Evolutionary conservation across 345 rosid genomes (phyloP).

Genomic region (Noccaea bulbosa): DNA sequence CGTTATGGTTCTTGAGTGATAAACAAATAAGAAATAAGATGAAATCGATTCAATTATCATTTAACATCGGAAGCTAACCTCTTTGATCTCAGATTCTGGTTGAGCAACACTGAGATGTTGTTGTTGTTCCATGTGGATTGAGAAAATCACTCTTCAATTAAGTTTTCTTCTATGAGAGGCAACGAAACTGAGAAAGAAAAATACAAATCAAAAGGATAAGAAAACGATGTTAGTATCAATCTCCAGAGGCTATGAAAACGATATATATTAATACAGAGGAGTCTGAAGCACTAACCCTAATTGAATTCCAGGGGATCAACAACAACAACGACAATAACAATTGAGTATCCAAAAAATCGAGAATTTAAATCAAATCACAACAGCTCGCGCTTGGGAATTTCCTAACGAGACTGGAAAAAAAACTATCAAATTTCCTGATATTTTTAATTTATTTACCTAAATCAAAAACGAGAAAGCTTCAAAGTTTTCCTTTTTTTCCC

Average conservation of each 20-base stretch:
- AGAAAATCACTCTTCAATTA: conserved; percentile 27
- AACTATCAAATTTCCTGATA: not conserved
- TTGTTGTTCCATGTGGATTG: conserved; percentile 30
- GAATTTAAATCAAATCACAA: not conserved
- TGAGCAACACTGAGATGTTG: conserved; percentile 19
- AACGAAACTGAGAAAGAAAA: conserved; percentile 28
- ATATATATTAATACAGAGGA: not conserved
- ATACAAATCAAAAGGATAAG: conserved; percentile 17
- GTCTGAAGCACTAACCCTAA: conserved; percentile 9
- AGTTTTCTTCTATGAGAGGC: conserved; percentile 31
- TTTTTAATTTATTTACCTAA: conserved; percentile 17
- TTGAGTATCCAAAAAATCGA: not conserved
- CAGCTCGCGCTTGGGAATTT: not conserved
- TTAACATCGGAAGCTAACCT: conserved; percentile 55
- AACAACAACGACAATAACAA: not conserved
- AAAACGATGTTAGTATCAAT: conserved; percentile 5
- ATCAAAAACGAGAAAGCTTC: conserved; percentile 1
- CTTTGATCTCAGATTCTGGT: conserved; percentile 52
- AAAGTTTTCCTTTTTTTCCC: conserved; percentile 4
- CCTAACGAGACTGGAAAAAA: not conserved
- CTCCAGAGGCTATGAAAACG: not conserved
- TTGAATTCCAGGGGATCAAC: conserved; percentile 7
- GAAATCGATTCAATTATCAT: conserved; percentile 16
- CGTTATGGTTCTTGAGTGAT: conserved; percentile 4
- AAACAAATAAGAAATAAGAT: not conserved